Base-by-base conservation (phyloP, 441 rosid species). In the Erodium trifolium region DNA sequence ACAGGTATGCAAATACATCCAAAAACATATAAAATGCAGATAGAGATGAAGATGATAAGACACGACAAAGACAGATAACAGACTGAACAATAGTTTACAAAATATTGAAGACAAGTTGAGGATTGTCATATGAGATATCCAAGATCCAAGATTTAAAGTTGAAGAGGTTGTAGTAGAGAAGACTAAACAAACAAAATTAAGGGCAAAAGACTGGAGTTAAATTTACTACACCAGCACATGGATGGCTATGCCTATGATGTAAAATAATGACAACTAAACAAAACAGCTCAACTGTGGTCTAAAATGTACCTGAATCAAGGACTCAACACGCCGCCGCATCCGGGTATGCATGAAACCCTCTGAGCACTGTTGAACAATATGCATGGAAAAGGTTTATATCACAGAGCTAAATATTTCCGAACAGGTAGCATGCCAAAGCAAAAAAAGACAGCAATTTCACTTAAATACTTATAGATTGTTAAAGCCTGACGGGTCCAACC, bases 301-400 rank as follows among this genome's bases (percentile, higher is more conserved):
- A 45, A 23, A 73, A 9, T 11, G 29, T 77, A 94, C 99, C 95
- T 90, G 85, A 78, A 95, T 90, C 73, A 95, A 72, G 60, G 98
- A 85, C 77, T 95, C 97, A 53, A 92, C 98, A 9, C 91, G 97
- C 13, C 95, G 85, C 68, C 95, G 85, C 97, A 95, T 92, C 63
- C 98, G 82, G 9, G 95, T 92, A 72, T 92, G 99, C 96, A 95
- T 92, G 83, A 95, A 92, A 35, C 95, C 95, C 77, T 88, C 97
- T 0, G 98, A 87, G 81, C 90, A 86, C 97, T 92, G 76, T 65
- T 12, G 70, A 41, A 35, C 68, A 74, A 74, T 27, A 41, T 34
- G 29, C 68, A 76, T 17, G 13, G 16, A 74, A 75, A 23, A 39
- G 35, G 65, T 47, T 53, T 16, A 73, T 43, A 67, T 69, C 67